A percentile compares a stretch with the other conserved stretches of the same genome.
Conservation (phyloP, 1,284 basidiomycete genomes). For the Tremellales sp. region DNA sequence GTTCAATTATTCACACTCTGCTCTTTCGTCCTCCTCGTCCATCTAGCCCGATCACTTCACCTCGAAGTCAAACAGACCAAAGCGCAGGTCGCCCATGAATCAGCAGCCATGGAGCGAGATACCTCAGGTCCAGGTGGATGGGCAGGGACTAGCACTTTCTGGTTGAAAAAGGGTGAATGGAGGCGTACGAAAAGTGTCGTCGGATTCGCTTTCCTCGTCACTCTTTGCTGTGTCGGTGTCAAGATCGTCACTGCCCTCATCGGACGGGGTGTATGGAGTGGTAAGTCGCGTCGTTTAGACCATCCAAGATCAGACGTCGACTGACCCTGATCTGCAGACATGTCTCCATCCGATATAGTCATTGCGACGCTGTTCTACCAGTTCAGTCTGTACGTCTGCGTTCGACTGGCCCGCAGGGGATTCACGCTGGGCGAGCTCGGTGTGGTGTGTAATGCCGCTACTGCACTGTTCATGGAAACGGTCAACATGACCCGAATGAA, state of each 20-base stretch:
- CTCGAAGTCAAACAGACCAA: slow-evolving; percentile 53
- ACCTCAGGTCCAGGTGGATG: slow-evolving; percentile 11
- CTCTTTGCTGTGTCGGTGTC: slow-evolving; percentile 38
- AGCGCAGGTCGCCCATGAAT: neutral
- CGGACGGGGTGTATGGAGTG: slow-evolving; percentile 41
- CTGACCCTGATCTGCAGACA: slow-evolving; percentile 59
- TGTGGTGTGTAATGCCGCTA: slow-evolving; percentile 80
- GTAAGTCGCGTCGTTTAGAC: slow-evolving; percentile 16
- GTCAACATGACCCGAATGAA: slow-evolving; percentile 73
- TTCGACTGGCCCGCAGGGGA: slow-evolving; percentile 82
- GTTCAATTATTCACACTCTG: slow-evolving; percentile 74
- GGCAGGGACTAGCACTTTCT: slow-evolving; percentile 20
- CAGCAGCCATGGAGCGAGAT: slow-evolving; percentile 22
- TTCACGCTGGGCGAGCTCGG: slow-evolving; percentile 94
- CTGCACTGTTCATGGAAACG: slow-evolving; percentile 79
- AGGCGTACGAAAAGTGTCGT: slow-evolving; percentile 43
- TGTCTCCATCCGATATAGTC: slow-evolving; percentile 72
- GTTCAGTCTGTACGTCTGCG: slow-evolving; percentile 80
- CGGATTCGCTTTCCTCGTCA: slow-evolving; percentile 45
- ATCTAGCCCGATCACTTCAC: slow-evolving; percentile 69
- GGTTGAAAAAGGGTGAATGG: slow-evolving; percentile 45
- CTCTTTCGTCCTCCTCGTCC: slow-evolving; percentile 69
- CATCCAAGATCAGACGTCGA: neutral
- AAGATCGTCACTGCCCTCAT: slow-evolving; percentile 42
- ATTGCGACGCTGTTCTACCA: slow-evolving; percentile 81